A percentile compares a stretch with the other conserved stretches of the same genome.
Evolutionary conservation across 768 basidiomycete species (phyloP).

Genomic region (Saitozyma podzolica): DNA sequence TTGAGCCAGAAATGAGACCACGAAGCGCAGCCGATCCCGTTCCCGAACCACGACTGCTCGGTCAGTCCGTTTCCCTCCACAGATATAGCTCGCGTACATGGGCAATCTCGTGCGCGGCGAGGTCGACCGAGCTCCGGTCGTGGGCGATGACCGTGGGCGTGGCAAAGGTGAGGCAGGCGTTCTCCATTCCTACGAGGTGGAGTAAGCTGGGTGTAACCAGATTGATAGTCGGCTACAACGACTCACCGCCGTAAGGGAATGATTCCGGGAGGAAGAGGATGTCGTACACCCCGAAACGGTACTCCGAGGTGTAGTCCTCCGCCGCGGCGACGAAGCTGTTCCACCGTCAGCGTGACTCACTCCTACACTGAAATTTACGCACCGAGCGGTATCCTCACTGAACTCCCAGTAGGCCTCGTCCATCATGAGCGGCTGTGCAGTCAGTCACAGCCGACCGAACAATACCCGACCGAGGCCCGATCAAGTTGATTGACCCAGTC

Average conservation of each 20-base stretch:
- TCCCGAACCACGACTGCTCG: conserved; percentile 87
- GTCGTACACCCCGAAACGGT: conserved; percentile 85
- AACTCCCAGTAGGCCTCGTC: conserved; percentile 84
- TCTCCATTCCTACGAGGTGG: conserved; percentile 61
- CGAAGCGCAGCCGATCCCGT: conserved; percentile 57
- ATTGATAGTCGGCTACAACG: neutral
- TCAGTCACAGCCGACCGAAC: no score
- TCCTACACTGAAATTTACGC: neutral
- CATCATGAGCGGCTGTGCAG: conserved; percentile 64
- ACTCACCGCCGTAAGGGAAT: conserved; percentile 90
- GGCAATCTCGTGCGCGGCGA: conserved; percentile 75
- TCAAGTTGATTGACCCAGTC: neutral
- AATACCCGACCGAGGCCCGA: neutral
- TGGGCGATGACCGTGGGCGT: conserved; percentile 87
- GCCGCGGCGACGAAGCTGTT: conserved; percentile 72
- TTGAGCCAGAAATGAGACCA: conserved; percentile 56
- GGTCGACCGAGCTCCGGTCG: conserved; percentile 81
- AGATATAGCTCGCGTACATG: conserved; percentile 22
- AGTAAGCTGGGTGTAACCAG: no score
- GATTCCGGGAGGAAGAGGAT: conserved; percentile 82
- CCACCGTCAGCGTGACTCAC: conserved; percentile 2
- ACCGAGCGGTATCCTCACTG: conserved; percentile 71
- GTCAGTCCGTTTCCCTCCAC: neutral
- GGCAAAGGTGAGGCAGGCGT: conserved; percentile 80
- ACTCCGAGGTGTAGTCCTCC: conserved; percentile 72